These are phyloP conservation scores for Prunus fruticosa DNA, from an alignment of 306 rosid genomes.

Conservation along the genomic window DNA sequence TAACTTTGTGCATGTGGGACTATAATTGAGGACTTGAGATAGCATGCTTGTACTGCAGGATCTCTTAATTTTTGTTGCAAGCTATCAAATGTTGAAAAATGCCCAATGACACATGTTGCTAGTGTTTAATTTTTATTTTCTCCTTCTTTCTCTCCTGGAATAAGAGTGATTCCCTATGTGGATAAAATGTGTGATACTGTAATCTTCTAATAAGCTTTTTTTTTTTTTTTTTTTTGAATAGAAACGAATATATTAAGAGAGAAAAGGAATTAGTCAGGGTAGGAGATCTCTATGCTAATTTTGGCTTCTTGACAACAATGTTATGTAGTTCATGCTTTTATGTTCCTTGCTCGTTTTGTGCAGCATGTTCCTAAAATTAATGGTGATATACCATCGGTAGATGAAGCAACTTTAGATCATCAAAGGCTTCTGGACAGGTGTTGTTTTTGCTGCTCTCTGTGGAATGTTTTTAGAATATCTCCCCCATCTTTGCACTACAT, in stretches of 20 bases:
- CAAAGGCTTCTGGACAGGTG: slow-evolving; percentile 66
- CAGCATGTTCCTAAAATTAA: slow-evolving; percentile 64
- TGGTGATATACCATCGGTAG: slow-evolving; percentile 64
- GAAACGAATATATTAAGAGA: too few species aligned
- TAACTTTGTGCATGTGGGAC: neutral
- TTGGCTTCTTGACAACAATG: slow-evolving; percentile 4
- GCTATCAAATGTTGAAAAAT: neutral
- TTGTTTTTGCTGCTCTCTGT: slow-evolving; percentile 16
- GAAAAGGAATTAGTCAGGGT: too few species aligned
- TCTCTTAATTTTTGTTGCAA: neutral
- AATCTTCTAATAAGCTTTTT: neutral
- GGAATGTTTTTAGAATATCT: neutral
- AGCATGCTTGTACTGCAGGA: neutral
- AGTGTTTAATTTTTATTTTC: neutral
- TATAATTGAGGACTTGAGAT: neutral
- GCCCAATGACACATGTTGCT: neutral
- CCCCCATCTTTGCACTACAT: neutral
- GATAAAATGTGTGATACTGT: neutral
- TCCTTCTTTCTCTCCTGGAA: neutral
- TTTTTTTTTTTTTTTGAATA: too few species aligned
- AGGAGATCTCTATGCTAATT: neutral
- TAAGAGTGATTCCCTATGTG: neutral
- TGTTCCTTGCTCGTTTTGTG: slow-evolving; percentile 27
- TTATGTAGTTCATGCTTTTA: slow-evolving; percentile 5
- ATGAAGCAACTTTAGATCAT: slow-evolving; percentile 60